phyloP scores from a whole-genome alignment of 768 basidiomycete species.

The Asterophora lycoperdoides region DNA sequence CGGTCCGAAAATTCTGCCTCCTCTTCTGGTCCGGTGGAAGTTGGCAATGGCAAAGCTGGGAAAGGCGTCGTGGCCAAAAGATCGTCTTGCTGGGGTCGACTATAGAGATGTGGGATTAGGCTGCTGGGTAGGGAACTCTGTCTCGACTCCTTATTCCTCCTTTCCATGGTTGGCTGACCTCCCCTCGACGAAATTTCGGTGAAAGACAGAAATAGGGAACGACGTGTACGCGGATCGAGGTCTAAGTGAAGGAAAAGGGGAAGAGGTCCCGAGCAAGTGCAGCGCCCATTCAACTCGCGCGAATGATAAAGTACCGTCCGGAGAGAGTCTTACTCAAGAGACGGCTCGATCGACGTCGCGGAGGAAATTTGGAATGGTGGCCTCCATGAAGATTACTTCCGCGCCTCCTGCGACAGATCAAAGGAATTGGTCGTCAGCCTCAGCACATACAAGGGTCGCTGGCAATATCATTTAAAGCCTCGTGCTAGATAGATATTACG shows the following conservation, averaged over 20 bases:
- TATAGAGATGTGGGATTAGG: slow-evolving; percentile 45
- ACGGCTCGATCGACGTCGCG: slow-evolving; percentile 33
- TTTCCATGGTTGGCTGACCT: slow-evolving; percentile 17
- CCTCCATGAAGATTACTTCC: slow-evolving; percentile 37
- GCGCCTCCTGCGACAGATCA: slow-evolving; percentile 16
- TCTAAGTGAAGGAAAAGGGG: slow-evolving; percentile 15
- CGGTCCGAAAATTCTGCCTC: slow-evolving; percentile 12
- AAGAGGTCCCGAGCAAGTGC: slow-evolving; percentile 17
- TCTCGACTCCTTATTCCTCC: slow-evolving; percentile 20
- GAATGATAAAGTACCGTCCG: slow-evolving; percentile 18
- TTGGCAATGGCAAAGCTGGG: slow-evolving; percentile 12
- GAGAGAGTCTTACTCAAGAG: slow-evolving; percentile 19
- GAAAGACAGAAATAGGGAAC: slow-evolving; percentile 19
- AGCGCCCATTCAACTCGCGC: slow-evolving; percentile 26
- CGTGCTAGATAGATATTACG: background rate
- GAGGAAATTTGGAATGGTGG: slow-evolving; percentile 31
- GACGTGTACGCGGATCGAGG: slow-evolving; percentile 13
- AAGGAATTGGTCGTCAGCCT: slow-evolving; percentile 14
- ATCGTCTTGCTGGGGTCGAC: slow-evolving; percentile 31
- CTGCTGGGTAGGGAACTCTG: slow-evolving; percentile 50
- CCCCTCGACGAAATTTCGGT: slow-evolving; percentile 11
- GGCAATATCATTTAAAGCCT: background rate
- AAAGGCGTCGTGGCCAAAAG: slow-evolving; percentile 18
- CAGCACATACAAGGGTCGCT: background rate
- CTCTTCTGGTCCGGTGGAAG: slow-evolving; percentile 1